These are phyloP conservation scores for Endoconidiophora polonica DNA, from an alignment of 2,329 filamentous ascomycete genomes.

Conservation along the genomic window DNA sequence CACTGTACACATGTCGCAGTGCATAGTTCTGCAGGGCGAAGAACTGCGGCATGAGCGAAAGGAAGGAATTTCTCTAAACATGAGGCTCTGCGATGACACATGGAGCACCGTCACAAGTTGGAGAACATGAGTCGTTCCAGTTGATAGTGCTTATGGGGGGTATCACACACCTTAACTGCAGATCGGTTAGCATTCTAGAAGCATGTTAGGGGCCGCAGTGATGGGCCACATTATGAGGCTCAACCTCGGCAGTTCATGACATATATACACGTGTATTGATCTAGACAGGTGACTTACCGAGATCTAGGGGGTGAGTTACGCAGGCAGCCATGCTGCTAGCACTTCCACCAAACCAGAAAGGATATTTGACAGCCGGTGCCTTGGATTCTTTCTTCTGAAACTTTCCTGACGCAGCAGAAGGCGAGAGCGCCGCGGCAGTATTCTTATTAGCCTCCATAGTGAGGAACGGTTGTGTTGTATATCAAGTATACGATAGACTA, in stretches of 20 bases:
- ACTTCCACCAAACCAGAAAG: conserved; percentile 94
- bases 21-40: conserved; percentile 1
- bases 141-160: background rate
- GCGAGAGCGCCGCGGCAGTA: background rate
- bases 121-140: too few species aligned
- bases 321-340: conserved; percentile 81
- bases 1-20: background rate
- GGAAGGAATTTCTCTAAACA: conserved; percentile 3
- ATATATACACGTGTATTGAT: background rate
- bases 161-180: conserved; percentile 33
- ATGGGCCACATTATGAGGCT: too few species aligned
- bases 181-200: conserved; percentile 15
- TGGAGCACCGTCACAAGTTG: too few species aligned
- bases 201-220: background rate
- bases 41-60: background rate
- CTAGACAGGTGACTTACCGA: conserved; percentile 42
- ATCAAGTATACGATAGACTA: too few species aligned
- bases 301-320: conserved; percentile 84
- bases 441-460: conserved; percentile 9
- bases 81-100: conserved; percentile 5
- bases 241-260: too few species aligned
- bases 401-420: background rate
- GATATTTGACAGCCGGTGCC: conserved; percentile 38
- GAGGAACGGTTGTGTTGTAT: background rate
- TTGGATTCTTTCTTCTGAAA: conserved; percentile 15